These are phyloP conservation scores for button mushroom (Agaricus bisporus) DNA, from an alignment of 768 basidiomycete species.

Conservation along the genomic window DNA sequence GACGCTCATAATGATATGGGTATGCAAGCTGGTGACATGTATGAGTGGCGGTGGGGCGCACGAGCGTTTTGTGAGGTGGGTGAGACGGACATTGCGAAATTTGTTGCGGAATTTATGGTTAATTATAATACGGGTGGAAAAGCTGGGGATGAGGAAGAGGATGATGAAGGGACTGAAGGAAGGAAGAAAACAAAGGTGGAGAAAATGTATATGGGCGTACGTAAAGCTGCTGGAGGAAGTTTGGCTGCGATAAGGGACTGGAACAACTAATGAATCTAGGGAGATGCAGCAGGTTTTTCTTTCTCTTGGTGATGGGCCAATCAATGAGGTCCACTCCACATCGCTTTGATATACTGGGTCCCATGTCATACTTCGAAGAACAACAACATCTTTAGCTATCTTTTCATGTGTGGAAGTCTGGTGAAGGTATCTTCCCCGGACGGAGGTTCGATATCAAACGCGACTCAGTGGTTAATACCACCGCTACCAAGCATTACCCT, in stretches of 20 bases:
- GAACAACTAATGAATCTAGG: not conserved
- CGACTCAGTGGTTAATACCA: no score
- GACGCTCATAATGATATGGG: conserved; percentile 19
- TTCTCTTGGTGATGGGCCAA: no score
- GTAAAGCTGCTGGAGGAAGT: conserved; percentile 58
- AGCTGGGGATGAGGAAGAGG: conserved; percentile 31
- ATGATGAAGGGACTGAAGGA: conserved; percentile 20
- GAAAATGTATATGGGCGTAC: conserved; percentile 49
- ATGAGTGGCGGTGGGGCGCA: conserved; percentile 85
- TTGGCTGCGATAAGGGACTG: conserved; percentile 31
- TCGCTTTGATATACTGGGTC: no score
- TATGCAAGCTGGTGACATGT: conserved; percentile 28
- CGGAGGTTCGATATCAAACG: no score
- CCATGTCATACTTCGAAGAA: no score
- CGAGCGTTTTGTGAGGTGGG: conserved; percentile 79
- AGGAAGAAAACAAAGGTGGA: conserved; percentile 32
- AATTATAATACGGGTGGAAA: conserved; percentile 21
- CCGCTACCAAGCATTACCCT: no score
- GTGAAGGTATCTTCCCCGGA: no score
- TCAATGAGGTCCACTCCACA: no score
- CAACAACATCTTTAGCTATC: no score
- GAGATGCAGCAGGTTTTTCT: no score
- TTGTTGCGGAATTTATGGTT: conserved; percentile 79
- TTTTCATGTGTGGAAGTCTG: no score
- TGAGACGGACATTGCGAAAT: conserved; percentile 66